These are phyloP conservation scores for Flaveria brownii DNA, from an alignment of 129 eudicot species.

Conservation along the genomic window DNA sequence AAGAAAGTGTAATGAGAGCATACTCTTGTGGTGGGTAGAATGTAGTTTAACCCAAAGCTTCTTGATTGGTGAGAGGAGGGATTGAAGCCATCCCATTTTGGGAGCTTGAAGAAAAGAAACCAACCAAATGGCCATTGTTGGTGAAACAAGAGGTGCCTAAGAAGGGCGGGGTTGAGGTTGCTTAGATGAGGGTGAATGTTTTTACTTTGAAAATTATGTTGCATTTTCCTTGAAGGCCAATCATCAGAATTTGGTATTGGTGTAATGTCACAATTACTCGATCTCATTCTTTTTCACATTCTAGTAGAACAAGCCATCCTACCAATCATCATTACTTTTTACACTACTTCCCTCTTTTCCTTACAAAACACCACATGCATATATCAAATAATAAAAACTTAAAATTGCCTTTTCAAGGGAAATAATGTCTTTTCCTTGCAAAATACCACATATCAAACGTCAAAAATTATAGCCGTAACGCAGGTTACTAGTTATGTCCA, in stretches of 20 bases:
- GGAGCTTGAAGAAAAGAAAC: constrained; percentile 27
- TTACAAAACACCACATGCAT: no score
- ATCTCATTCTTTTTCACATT: no score
- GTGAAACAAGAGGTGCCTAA: constrained; percentile 37
- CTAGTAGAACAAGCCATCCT: no score
- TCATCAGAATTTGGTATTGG: constrained; percentile 55
- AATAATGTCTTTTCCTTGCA: no score
- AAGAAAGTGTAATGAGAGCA: background rate
- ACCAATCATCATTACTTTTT: no score
- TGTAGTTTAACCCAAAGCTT: constrained; percentile 75
- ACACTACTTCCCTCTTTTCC: no score
- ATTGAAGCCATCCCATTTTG: constrained; percentile 90
- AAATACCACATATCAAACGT: no score
- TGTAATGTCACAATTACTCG: constrained; percentile 45
- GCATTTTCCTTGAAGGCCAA: constrained; percentile 59
- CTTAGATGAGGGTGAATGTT: constrained; percentile 78
- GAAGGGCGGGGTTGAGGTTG: constrained; percentile 48
- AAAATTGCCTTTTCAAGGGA: no score
- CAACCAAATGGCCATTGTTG: constrained; percentile 47
- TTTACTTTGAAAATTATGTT: constrained; percentile 25
- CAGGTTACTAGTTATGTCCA: no score
- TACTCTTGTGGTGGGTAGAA: constrained; percentile 72
- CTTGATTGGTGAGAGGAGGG: constrained; percentile 91
- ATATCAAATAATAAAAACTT: no score
- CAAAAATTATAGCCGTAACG: no score